These are phyloP conservation scores for Usnea hakonensis DNA, from an alignment of 495 filamentous ascomycete species.

Conservation along the genomic window DNA sequence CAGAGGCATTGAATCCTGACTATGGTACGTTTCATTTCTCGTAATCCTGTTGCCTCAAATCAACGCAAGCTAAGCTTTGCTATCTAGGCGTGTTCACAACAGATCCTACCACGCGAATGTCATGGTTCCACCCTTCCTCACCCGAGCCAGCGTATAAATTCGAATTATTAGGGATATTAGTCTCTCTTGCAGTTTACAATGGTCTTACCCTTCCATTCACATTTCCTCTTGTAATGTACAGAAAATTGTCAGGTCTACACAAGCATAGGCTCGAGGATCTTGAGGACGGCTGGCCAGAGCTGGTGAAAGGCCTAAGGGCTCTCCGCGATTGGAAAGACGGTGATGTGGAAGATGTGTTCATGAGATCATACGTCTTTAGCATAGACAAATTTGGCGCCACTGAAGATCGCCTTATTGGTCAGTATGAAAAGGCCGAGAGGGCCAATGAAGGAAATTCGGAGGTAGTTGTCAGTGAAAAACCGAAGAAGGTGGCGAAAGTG, in stretches of 20 bases:
- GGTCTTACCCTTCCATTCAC: slow-evolving; percentile 82
- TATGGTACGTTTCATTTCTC: slow-evolving; percentile 48
- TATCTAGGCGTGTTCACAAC: slow-evolving; percentile 54
- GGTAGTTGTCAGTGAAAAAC: background rate
- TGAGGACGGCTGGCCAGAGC: slow-evolving; percentile 77
- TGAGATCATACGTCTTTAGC: slow-evolving; percentile 76
- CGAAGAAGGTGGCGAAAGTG: background rate
- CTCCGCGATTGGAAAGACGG: slow-evolving; percentile 73
- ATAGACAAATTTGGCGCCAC: slow-evolving; percentile 58
- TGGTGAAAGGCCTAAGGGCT: slow-evolving; percentile 61
- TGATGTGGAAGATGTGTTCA: slow-evolving; percentile 71
- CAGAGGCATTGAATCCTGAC: slow-evolving; percentile 65
- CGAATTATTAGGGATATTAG: slow-evolving; percentile 78
- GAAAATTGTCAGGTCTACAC: slow-evolving; percentile 58
- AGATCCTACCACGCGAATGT: slow-evolving; percentile 63
- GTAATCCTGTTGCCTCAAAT: background rate
- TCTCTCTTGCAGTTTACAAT: slow-evolving; percentile 90
- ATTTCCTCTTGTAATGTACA: slow-evolving; percentile 78
- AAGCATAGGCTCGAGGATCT: slow-evolving; percentile 67
- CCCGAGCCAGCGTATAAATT: slow-evolving; percentile 79
- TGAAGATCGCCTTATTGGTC: slow-evolving; percentile 49
- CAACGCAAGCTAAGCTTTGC: background rate
- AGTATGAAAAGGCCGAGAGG: slow-evolving; percentile 5
- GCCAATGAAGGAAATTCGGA: background rate
- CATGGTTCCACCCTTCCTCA: slow-evolving; percentile 80